Evolutionary conservation across 139 green algal species (phyloP), one percentile per base, ranked within the genome.

Genomic region (Picocystis salinarum): DNA sequence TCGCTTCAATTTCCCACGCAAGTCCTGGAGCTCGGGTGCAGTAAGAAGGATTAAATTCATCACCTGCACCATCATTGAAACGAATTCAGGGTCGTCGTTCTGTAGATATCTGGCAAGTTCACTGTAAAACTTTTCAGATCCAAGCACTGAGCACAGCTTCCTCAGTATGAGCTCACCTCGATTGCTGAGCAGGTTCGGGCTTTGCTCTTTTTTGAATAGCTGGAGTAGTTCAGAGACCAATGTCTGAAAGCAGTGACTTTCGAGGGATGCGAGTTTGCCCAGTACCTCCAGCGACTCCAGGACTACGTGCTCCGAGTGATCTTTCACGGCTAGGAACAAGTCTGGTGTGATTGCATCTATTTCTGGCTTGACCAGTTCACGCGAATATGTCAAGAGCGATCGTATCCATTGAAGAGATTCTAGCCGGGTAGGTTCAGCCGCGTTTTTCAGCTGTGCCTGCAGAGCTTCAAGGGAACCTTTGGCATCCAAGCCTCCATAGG

Each of bases 1-100:
- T 13, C 34, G 5, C 18, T 54, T 49, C 3, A 46, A 20, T 5
- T 20, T 26, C n/a, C 9, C 18, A 30, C 57, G 45, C 40, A 71
- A 6, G 20, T 39, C 13, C 9, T 58, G 18, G 42, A 83, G 65
- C 64, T 94, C 82, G 1, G 67, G 58, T n/a, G 69, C 71, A 0
- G 82, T 93, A 13, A 95, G 61, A 42, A 95, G 62, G 41, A 95
- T 85, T 18, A 94, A 66, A 58, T 87, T 87, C 25, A 94, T 64
- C 37, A 73, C 64, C 62, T 75, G 62, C 40, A 79, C 69, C 59
- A 93, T 71, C 10, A 61, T 72, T 6, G 61, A 63, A 1, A 72
- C 78, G 60, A 93, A 95, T 1, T 40, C 42, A 15, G 77, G 52
- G 71, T 94, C 80, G 5, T 39, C 10, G 55, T 91, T 74, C 7